phyloP scores from a whole-genome alignment of 345 rosid species.

The Eucalyptus regnans region DNA sequence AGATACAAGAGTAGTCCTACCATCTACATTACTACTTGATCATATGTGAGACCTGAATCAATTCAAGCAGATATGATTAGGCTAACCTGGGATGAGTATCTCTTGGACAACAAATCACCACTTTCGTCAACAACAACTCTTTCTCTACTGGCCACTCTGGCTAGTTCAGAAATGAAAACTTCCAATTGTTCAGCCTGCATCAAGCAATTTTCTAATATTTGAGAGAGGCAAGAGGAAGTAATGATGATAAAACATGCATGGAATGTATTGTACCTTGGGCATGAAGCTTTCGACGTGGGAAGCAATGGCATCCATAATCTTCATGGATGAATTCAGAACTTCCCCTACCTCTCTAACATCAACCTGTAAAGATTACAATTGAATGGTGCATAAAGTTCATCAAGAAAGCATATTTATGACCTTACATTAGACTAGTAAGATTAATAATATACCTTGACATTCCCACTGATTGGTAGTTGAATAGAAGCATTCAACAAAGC shows the following conservation, averaged over 20 bases:
- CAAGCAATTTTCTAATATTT: not conserved
- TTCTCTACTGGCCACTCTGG: conserved; percentile 51
- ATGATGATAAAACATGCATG: not conserved
- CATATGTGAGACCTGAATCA: not conserved
- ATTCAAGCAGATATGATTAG: not conserved
- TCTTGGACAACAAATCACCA: conserved; percentile 32
- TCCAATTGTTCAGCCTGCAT: conserved; percentile 70
- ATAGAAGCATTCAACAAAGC: conserved; percentile 47
- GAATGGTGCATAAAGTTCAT: not conserved
- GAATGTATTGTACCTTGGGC: conserved; percentile 36
- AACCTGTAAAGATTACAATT: conserved; percentile 18
- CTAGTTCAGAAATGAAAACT: conserved; percentile 52
- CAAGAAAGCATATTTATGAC: not conserved
- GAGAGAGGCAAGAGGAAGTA: not conserved
- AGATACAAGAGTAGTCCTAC: not conserved
- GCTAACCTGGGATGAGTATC: conserved; percentile 48
- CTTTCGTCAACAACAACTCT: conserved; percentile 58
- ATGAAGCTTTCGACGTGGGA: conserved; percentile 26
- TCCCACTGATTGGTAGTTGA: conserved; percentile 52
- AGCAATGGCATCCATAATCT: conserved; percentile 46
- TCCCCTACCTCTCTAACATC: conserved; percentile 51
- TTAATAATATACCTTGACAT: conserved; percentile 27
- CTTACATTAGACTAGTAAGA: conserved; percentile 33
- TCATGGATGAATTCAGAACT: conserved; percentile 40
- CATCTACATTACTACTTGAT: not conserved